Evolutionary conservation across 495 filamentous ascomycete genomes (phyloP), one percentile per base, ranked within the genome.

Genomic region (Hypoxylon crocopeplum): DNA sequence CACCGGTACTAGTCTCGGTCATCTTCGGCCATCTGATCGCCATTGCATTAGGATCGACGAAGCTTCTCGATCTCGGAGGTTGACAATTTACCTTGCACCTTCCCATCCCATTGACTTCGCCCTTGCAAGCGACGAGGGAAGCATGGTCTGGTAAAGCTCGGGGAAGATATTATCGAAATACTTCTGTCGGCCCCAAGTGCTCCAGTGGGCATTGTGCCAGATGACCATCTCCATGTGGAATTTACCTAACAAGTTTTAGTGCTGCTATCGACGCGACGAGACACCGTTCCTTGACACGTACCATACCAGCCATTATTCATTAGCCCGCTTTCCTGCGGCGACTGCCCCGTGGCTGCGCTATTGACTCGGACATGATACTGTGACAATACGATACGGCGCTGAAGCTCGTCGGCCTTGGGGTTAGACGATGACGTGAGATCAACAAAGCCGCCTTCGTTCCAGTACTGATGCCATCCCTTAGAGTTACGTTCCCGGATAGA

Each of bases 361-460:
- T 83, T 83, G 12, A 82, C 72, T 7, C 77, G 70, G 2, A 78
- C 66, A 7, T 79, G 74, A 51, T 82, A 83, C 48, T 77, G 77
- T 5, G 79, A 79, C 36, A 75, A 64, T 39, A 83, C 67, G 39
- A 78, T 80, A 11, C 79, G 75, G 6, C 76, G 72, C 51, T 82
- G 80, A 8, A 83, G 70, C 30, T 77, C 75, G n/a, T 68, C 64
- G 7, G 80, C 77, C 19, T 71, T 71, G 1, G 70, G 39, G 33
- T 72, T 74, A 5, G 57, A 53, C 16, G 66, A 68, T 8, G 62
- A 58, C 1, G 76, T 74, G 21, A 83, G 70, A 50, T 80, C 75
- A 10, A 81, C 62, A 50, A 83, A 83, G 10, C 75, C 76, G 7
- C 78, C 78, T 0, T 66, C 46, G 21, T 63, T 45, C 79, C 79